These are phyloP conservation scores for Kazachstania sp. DNA, from an alignment of 1,139 yeast genomes.

Conservation along the genomic window DNA sequence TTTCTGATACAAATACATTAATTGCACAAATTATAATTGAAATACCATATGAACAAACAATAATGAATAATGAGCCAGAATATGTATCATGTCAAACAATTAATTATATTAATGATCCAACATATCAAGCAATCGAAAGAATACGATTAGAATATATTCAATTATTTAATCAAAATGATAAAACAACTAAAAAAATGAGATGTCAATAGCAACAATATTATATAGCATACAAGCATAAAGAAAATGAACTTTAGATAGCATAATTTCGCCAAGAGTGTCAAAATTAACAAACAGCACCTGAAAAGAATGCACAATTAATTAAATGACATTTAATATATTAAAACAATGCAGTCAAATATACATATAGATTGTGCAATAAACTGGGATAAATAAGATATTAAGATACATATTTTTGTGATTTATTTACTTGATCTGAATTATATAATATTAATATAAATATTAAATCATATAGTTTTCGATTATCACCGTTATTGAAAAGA, in stretches of 20 bases:
- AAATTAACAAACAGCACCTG: too few species aligned
- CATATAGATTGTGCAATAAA: too few species aligned
- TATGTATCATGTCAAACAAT: background rate
- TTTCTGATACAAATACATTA: background rate
- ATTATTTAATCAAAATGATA: background rate
- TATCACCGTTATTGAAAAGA: too few species aligned
- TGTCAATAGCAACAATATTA: background rate
- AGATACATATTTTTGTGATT: too few species aligned
- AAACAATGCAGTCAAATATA: too few species aligned
- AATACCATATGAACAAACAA: background rate
- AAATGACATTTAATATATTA: too few species aligned
- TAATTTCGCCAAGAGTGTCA: too few species aligned
- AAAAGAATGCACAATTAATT: background rate
- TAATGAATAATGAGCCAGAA: background rate
- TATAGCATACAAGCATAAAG: background rate
- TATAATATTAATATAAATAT: too few species aligned
- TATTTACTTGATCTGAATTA: too few species aligned
- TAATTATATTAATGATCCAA: background rate
- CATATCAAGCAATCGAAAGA: background rate
- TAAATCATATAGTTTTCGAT: too few species aligned
- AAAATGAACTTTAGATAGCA: too few species aligned
- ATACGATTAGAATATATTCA: background rate
- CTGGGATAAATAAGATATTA: too few species aligned
- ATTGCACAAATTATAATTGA: background rate
- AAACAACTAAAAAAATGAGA: background rate